A percentile compares a stretch with the other conserved stretches of the same genome.
These are phyloP conservation scores for Medicago truncatula DNA, from an alignment of 306 rosid species.

Conservation along the genomic window DNA sequence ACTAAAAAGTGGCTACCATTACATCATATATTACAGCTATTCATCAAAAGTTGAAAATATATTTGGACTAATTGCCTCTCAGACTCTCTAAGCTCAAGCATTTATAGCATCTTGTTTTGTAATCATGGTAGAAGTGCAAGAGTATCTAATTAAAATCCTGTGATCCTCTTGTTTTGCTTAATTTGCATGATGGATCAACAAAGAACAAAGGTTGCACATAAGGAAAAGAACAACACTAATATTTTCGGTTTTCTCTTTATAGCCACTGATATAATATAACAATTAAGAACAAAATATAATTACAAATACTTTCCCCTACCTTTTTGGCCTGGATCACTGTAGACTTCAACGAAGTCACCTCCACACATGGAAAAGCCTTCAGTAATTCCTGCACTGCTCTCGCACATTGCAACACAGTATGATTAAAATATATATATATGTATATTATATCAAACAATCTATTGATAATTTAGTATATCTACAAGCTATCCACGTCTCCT, in stretches of 20 bases:
- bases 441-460: neutral
- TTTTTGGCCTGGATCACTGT: conserved; percentile 76
- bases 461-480: conserved; percentile 11
- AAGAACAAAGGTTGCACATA: conserved; percentile 5
- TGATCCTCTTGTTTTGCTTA: neutral
- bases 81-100: too few relatives aligned
- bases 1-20: too few relatives aligned
- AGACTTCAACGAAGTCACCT: conserved; percentile 97
- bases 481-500: conserved; percentile 3
- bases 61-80: too few relatives aligned
- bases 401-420: conserved; percentile 20
- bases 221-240: conserved; percentile 11
- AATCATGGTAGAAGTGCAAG: conserved; percentile 13
- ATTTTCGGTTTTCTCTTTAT: conserved; percentile 1
- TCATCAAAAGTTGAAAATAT: too few relatives aligned
- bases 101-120: neutral
- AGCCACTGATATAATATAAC: neutral
- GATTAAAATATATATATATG: conserved; percentile 21
- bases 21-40: too few relatives aligned
- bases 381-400: conserved; percentile 91
- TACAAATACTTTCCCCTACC: conserved; percentile 56
- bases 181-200: conserved; percentile 20
- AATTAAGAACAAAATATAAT: neutral
- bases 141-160: conserved; percentile 7
- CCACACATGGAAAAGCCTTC: conserved; percentile 99